Conservation (phyloP, 176 grass and related monocot genomes). For the barley (Hordeum vulgare) region MorexV3_pseudomolecules_assembly NC_058522.1:227559125-227559624, state of each 20-base stretch:
- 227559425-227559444: neutral
- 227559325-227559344: neutral
- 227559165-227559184: neutral
- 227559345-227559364: neutral
- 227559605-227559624: no score
- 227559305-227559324: neutral
- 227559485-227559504: neutral
- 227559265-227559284: neutral
- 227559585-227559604: neutral
- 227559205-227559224: neutral
- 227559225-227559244: constrained; percentile 9
- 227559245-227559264: neutral
- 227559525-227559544: neutral
- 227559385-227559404: neutral
- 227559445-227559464: constrained; percentile 2
- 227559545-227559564: neutral
- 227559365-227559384: neutral
- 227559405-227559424: neutral
- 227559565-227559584: neutral
- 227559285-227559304: neutral
- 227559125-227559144: neutral
- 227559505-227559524: neutral
- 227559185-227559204: neutral
- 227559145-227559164: neutral
- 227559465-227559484: neutral